phyloP scores from a whole-genome alignment of 225 moss, liverwort and hornwort genomes.

The Bryoerythrophyllum caledonicum region DNA sequence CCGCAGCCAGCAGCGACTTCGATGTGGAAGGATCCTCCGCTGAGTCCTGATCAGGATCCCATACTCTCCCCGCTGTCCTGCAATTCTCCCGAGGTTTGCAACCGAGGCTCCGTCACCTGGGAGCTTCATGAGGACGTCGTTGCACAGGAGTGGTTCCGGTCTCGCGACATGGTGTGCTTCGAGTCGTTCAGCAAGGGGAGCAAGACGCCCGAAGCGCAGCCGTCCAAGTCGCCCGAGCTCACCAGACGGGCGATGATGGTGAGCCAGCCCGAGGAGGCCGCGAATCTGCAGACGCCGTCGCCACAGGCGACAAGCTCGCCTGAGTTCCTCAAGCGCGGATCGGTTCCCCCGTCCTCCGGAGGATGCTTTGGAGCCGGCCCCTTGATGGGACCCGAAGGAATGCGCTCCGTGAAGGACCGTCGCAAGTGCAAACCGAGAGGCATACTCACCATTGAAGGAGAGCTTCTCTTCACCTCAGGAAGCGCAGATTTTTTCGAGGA shows the following conservation, averaged over 20 bases:
- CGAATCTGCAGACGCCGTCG: constrained; percentile 58
- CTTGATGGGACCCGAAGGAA: constrained; percentile 84
- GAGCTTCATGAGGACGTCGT: constrained; percentile 29
- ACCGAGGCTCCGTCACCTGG: constrained; percentile 1
- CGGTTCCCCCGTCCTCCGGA: constrained; percentile 61
- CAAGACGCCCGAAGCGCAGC: constrained; percentile 45
- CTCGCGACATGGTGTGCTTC: constrained; percentile 22
- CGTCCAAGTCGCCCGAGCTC: constrained; percentile 52
- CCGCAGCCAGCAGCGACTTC: background rate
- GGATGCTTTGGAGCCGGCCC: constrained; percentile 87
- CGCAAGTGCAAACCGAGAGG: constrained; percentile 94
- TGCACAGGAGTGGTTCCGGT: constrained; percentile 39
- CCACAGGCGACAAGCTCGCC: constrained; percentile 83
- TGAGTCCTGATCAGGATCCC: constrained; percentile 9
- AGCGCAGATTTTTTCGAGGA: constrained; percentile 49
- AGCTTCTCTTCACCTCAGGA: constrained; percentile 64
- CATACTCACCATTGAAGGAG: constrained; percentile 68
- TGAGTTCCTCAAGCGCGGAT: constrained; percentile 81
- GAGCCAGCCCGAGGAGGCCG: constrained; percentile 15
- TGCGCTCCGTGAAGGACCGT: constrained; percentile 73
- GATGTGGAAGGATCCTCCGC: background rate
- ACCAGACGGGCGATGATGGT: constrained; percentile 26
- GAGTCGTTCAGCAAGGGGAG: constrained; percentile 22
- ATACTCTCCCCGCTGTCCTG: constrained; percentile 18
- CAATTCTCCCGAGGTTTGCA: constrained; percentile 40